Conservation (phyloP, 1,139 yeast genomes). For the Eremothecium coryli region DNA sequence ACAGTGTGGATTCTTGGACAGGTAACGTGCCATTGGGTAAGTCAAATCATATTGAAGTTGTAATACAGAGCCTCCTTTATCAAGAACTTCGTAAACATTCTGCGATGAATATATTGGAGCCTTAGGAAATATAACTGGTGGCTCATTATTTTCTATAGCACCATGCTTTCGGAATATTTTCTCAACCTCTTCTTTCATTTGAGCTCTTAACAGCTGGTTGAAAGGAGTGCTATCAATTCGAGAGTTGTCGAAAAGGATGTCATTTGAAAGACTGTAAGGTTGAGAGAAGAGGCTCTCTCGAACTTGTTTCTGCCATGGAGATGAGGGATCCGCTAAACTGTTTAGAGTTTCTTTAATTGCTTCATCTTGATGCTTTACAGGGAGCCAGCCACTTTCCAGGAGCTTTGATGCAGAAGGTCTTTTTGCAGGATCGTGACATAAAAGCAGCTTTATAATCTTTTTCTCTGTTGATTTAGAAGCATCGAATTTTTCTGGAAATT, state of each 20-base stretch:
- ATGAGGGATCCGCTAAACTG: conserved; percentile 78
- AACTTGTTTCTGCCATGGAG: conserved; percentile 92
- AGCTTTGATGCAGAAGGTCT: conserved; percentile 75
- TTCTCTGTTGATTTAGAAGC: conserved; percentile 47
- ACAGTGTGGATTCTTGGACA: conserved; percentile 54
- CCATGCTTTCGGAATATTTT: conserved; percentile 71
- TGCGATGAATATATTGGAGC: conserved; percentile 60
- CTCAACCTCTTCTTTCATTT: conserved; percentile 48
- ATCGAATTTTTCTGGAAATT: conserved; percentile 60
- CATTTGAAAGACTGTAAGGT: conserved; percentile 74
- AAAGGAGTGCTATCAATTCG: conserved; percentile 29
- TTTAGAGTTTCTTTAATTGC: conserved; percentile 79
- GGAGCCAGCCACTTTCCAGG: conserved; percentile 70
- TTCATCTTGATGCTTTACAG: conserved; percentile 84
- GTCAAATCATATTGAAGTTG: conserved; percentile 85
- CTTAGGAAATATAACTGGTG: conserved; percentile 66
- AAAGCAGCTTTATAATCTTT: conserved; percentile 51
- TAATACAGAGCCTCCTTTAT: conserved; percentile 74
- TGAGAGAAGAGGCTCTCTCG: conserved; percentile 76
- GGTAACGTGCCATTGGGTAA: conserved; percentile 74
- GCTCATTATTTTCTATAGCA: conserved; percentile 62
- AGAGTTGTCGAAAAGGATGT: conserved; percentile 61
- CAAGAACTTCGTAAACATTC: conserved; percentile 69
- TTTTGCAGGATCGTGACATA: conserved; percentile 68
- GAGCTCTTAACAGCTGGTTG: conserved; percentile 31